Evolutionary conservation across 2,329 filamentous ascomycete species (phyloP), one percentile per base, ranked within the genome.

Genomic region (Apiospora sp.): DNA sequence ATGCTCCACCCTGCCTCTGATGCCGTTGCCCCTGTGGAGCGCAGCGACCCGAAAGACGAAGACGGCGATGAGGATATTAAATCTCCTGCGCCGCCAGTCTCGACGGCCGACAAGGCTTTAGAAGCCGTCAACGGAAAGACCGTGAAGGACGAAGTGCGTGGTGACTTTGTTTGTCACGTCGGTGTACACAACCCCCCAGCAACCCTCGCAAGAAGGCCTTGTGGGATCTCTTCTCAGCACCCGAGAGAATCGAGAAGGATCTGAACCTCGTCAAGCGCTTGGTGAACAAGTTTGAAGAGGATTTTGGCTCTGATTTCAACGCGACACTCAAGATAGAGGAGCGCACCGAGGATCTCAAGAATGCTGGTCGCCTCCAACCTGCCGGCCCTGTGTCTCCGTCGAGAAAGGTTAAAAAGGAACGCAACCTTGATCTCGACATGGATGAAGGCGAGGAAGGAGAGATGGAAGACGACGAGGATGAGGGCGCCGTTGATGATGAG

Each of bases 91-190:
- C 83, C 81, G 6, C 83, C 86, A 1, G 77, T 84, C 3, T 88
- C 88, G 2, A 93, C 92, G 2, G 94, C 95, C 0, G 93, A 98
- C 67, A 96, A 93, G 79, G 96, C 96, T 0, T 88, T 98, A 0
- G 94, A 96, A 74, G 94, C 95, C n/a, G 92, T 99, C 78, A 98
- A 99, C 79, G 94, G 95, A 77, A 98, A 99, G 86, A 98, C 95
- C 0, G 97, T 99, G 74, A 94, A 97, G 79, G 96, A 99, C 80
- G 93, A 97, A 76, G 92, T 93, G 68, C 93, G 96, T 70, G 96
- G 96, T 54, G 96, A 99, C 81, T 99, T 99, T 81, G 96, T 96
- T 43, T 98, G 96, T 80, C 96, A 99, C 79, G 96, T 98, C 69
- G 96, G 96, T 73, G 93, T 99, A 30, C 96, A 99, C 83, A 95